Evolutionary conservation across 257 asterid genomes (phyloP).

Genomic region (Salvia hispanica): DNA sequence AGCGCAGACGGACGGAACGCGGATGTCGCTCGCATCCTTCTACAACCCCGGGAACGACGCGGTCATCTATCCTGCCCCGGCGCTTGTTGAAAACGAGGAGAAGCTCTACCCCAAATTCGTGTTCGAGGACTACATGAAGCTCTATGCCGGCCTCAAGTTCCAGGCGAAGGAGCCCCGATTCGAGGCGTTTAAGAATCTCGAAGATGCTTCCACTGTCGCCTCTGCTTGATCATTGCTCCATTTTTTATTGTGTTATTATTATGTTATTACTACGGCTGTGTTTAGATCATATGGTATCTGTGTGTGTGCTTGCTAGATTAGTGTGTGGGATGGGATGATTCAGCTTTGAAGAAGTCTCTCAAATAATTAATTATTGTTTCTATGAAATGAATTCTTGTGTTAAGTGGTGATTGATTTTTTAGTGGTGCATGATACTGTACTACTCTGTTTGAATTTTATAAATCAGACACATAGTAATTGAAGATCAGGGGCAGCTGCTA

Average conservation of each 20-base stretch:
- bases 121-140: slow-evolving; percentile 69
- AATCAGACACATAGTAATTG: too few species aligned
- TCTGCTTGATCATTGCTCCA: slow-evolving; percentile 31
- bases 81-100: slow-evolving; percentile 44
- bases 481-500: too few species aligned
- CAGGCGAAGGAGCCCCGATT: slow-evolving; percentile 70
- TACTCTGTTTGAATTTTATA: too few species aligned
- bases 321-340: background rate
- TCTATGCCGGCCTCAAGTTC: slow-evolving; percentile 57
- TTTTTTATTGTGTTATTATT: background rate
- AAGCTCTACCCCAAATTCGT: slow-evolving; percentile 54
- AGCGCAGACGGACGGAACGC: slow-evolving; percentile 53
- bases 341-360: background rate
- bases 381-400: too few species aligned
- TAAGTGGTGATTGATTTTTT: too few species aligned
- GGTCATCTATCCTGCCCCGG: slow-evolving; percentile 58
- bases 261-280: background rate
- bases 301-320: slow-evolving; percentile 22
- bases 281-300: background rate
- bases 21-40: slow-evolving; percentile 67
- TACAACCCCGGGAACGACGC: slow-evolving; percentile 71
- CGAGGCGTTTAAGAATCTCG: slow-evolving; percentile 49
- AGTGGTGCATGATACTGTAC: too few species aligned
- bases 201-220: slow-evolving; percentile 30
- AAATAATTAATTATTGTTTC: background rate